A percentile compares a stretch with the other conserved stretches of the same genome.
Conservation (phyloP, 73 alveolate species). For the Symbiodinium pilosum region DNA sequence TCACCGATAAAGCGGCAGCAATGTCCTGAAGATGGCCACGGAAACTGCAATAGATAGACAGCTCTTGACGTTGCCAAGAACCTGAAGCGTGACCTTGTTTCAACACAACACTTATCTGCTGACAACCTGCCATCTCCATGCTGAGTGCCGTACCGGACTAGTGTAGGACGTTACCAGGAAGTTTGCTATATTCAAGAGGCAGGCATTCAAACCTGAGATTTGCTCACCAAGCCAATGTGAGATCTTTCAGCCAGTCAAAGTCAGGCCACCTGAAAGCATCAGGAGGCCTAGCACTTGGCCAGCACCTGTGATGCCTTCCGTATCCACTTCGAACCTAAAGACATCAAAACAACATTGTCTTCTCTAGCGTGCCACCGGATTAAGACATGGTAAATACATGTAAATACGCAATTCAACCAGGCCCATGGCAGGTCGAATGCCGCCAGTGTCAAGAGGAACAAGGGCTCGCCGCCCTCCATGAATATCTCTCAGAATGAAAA, state of each 20-base stretch:
- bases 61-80: slow-evolving; percentile 89
- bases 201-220: slow-evolving; percentile 55
- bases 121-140: neutral
- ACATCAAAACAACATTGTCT: neutral
- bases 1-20: neutral
- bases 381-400: too few relatives aligned
- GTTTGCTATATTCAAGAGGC: slow-evolving; percentile 88
- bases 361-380: too few relatives aligned
- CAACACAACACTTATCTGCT: neutral
- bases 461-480: neutral
- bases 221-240: neutral
- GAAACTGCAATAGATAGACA: slow-evolving; percentile 89
- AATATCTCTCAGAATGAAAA: neutral
- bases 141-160: slow-evolving; percentile 38
- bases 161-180: slow-evolving; percentile 90
- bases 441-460: neutral
- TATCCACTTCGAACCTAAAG: neutral
- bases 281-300: slow-evolving; percentile 42
- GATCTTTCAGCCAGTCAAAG: neutral
- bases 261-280: slow-evolving; percentile 43
- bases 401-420: too few relatives aligned
- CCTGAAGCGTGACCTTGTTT: slow-evolving; percentile 76
- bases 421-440: neutral
- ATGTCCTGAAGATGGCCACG: slow-evolving; percentile 84
- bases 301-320: slow-evolving; percentile 17